phyloP scores from a whole-genome alignment of 2,329 filamentous ascomycete genomes.

The Elsinoe fawcettii region DNA sequence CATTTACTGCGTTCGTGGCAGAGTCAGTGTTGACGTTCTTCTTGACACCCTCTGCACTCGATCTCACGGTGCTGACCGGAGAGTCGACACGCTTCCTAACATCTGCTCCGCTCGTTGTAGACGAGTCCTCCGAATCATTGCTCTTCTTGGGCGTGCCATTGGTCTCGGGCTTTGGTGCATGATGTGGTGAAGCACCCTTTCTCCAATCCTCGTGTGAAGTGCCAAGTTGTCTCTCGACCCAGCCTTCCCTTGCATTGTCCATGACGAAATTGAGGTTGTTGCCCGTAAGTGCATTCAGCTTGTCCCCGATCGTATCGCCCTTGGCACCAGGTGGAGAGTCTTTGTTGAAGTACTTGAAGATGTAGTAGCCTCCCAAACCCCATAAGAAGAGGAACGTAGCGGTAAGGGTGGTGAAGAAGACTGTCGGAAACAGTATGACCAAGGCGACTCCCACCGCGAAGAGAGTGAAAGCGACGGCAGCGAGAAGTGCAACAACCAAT shows the following conservation, averaged over 20 bases:
- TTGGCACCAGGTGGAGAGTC: conserved; percentile 23
- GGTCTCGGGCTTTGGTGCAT: conserved; percentile 7
- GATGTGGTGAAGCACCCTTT: conserved; percentile 6
- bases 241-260: conserved; percentile 21
- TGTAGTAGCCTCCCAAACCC: conserved; percentile 53
- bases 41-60: conserved; percentile 15
- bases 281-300: conserved; percentile 34
- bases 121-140: neutral
- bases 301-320: conserved; percentile 34
- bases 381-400: conserved; percentile 61
- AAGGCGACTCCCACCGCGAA: conserved; percentile 61
- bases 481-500: conserved; percentile 45
- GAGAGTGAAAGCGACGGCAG: conserved; percentile 53
- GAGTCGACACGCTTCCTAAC: conserved; percentile 13
- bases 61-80: conserved; percentile 11
- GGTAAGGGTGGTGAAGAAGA: conserved; percentile 57
- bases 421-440: conserved; percentile 58
- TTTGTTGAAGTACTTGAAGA: conserved; percentile 37
- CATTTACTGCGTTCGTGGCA: conserved; percentile 15
- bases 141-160: conserved; percentile 15
- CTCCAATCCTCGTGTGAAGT: conserved; percentile 13
- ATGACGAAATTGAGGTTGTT: conserved; percentile 32
- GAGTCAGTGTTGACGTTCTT: conserved; percentile 17
- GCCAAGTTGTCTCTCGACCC: conserved; percentile 5
- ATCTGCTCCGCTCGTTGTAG: conserved; percentile 16